A percentile compares a stretch with the other conserved stretches of the same genome.
Evolutionary conservation across 83 land plant species (phyloP).

Genomic region (Thuja plicata): DNA sequence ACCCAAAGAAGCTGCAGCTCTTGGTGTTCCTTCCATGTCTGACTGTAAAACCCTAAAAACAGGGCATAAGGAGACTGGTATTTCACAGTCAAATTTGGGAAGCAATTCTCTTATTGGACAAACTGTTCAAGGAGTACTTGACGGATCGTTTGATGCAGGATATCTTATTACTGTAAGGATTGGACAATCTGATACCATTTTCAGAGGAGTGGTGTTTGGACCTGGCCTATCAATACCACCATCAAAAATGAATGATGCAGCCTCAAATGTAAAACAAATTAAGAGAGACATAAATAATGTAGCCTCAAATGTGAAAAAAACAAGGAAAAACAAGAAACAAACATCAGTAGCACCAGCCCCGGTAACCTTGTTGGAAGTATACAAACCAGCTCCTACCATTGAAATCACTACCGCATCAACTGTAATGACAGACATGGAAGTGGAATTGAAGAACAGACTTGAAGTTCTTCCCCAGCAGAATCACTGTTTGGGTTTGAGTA

Average conservation of each 20-base stretch:
- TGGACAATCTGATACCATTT: slow-evolving; percentile 7
- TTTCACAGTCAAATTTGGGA: not conserved
- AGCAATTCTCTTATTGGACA: slow-evolving; percentile 15
- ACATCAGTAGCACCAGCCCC: not conserved
- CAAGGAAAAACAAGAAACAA: not conserved
- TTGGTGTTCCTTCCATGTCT: slow-evolving; percentile 1
- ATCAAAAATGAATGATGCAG: slow-evolving; percentile 4
- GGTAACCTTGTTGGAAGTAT: not conserved
- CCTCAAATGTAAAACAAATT: slow-evolving; percentile 8
- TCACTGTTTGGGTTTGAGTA: not conserved
- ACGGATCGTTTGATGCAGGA: slow-evolving; percentile 18
- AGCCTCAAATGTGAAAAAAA: slow-evolving; percentile 2
- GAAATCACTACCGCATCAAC: not conserved
- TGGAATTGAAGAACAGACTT: not conserved
- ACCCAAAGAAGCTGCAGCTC: slow-evolving; percentile 1
- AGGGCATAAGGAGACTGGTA: not conserved
- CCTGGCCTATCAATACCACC: slow-evolving; percentile 17
- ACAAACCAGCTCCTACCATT: not conserved
- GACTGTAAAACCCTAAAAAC: not conserved
- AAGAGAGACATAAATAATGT: not conserved
- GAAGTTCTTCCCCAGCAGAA: slow-evolving; percentile 9
- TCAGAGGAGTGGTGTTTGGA: slow-evolving; percentile 17
- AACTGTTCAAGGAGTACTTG: slow-evolving; percentile 13
- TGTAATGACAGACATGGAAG: slow-evolving; percentile 13
- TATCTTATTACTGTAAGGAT: slow-evolving; percentile 16